Percentiles rank a stretch among this genome's conserved stretches.
phyloP scores from a whole-genome alignment of 1,139 yeast genomes.

The Lodderomyces beijingensis region DNA sequence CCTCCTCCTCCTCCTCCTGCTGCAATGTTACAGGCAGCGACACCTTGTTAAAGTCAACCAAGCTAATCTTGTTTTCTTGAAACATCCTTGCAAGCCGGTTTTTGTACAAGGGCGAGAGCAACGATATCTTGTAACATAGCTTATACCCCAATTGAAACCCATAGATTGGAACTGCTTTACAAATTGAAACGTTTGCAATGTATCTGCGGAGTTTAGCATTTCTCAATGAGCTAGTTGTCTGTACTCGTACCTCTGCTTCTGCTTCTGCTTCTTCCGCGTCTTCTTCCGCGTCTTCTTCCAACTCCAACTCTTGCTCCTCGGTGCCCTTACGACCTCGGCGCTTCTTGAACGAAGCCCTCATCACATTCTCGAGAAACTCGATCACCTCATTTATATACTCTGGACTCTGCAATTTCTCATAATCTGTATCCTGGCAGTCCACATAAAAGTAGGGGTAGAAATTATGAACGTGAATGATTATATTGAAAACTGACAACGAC shows the following conservation, averaged over 20 bases:
- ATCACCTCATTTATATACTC: slow-evolving; percentile 13
- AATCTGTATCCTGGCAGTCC: slow-evolving; percentile 31
- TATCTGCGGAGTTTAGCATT: slow-evolving; percentile 26
- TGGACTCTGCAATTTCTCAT: slow-evolving; percentile 9
- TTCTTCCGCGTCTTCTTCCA: slow-evolving; percentile 10
- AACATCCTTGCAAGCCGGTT: slow-evolving; percentile 59
- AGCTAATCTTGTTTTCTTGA: slow-evolving; percentile 42
- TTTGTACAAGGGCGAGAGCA: slow-evolving; percentile 60
- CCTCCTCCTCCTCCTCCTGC: background rate
- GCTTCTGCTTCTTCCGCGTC: slow-evolving; percentile 7
- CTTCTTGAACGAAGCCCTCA: slow-evolving; percentile 17
- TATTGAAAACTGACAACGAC: slow-evolving; percentile 18
- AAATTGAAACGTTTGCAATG: slow-evolving; percentile 63
- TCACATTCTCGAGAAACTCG: slow-evolving; percentile 17
- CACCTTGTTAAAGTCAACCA: slow-evolving; percentile 4
- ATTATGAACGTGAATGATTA: slow-evolving; percentile 72
- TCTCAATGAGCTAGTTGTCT: background rate
- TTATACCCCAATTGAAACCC: slow-evolving; percentile 70
- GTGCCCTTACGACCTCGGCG: slow-evolving; percentile 10
- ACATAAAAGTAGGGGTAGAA: slow-evolving; percentile 77
- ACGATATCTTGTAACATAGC: slow-evolving; percentile 61
- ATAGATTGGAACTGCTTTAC: slow-evolving; percentile 78
- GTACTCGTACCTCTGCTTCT: slow-evolving; percentile 3
- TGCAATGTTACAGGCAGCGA: background rate
- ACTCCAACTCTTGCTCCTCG: slow-evolving; percentile 11